phyloP scores from a whole-genome alignment of 768 basidiomycete species.

The Tulasnella sp. region DNA sequence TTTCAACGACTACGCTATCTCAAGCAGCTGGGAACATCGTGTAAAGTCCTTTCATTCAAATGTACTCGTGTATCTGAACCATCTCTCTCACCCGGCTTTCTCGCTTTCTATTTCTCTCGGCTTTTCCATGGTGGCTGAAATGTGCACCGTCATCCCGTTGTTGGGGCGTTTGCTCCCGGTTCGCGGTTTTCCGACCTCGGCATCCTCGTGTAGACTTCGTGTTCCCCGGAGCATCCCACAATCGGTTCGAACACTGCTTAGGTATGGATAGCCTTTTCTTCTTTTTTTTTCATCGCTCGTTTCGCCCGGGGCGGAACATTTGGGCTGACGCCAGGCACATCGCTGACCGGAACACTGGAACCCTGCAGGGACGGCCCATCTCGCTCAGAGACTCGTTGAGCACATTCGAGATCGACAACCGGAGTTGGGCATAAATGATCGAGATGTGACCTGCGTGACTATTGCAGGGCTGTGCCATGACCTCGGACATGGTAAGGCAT shows the following conservation, averaged over 20 bases:
- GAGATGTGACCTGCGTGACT: conserved; percentile 75
- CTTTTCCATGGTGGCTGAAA: conserved; percentile 1
- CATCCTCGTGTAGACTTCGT: conserved; percentile 21
- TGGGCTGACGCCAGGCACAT: too few relatives aligned
- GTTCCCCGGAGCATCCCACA: conserved; percentile 60
- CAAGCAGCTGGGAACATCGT: conserved; percentile 62
- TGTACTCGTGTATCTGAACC: conserved; percentile 63
- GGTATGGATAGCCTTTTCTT: conserved; percentile 50
- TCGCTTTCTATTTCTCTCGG: neutral
- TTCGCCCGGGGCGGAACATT: too few relatives aligned
- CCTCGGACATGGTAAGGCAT: conserved; percentile 37
- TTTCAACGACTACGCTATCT: conserved; percentile 74
- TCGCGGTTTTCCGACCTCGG: neutral
- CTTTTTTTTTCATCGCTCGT: too few relatives aligned
- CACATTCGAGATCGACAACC: conserved; percentile 58
- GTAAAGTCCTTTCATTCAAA: conserved; percentile 38
- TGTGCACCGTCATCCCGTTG: neutral
- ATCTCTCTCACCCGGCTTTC: neutral
- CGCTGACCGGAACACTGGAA: neutral
- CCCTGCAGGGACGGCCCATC: conserved; percentile 62
- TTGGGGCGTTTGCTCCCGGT: neutral
- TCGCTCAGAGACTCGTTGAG: conserved; percentile 60
- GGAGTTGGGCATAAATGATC: conserved; percentile 58
- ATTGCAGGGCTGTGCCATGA: conserved; percentile 81
- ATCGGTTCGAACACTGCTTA: conserved; percentile 79